Evolutionary conservation across 176 grass and related monocot genomes (phyloP), one percentile per base, ranked within the genome.

Genomic region (Rhynchospora breviuscula): DNA sequence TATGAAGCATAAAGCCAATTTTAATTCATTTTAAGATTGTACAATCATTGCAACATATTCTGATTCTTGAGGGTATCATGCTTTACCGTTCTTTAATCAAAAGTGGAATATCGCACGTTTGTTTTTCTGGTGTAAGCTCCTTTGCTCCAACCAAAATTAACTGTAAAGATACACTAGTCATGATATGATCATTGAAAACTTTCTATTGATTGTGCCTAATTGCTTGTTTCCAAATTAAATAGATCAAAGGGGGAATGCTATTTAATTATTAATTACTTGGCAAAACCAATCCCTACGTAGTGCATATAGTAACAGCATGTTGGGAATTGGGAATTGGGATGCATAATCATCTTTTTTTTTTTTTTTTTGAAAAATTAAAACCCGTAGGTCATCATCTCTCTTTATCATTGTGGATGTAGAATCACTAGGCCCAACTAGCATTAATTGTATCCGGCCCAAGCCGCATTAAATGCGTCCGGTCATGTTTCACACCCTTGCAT

Each of bases 391-490:
- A 12, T 33, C 11, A 64, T 64, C 10, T 66, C 23, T 66, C 63
- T 29, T 23, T 13, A 66, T 66, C 63, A 66, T 29, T 22, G 63
- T 66, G 25, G 18, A 46, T 46, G 47, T 10, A 21, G 46, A 52
- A 26, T 52, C 70, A 74, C n/a, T 74, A 11, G 21, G 47, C 72
- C 47, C 72, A 76, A 76, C 22, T 5, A 76, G 12, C 72, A 76
- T 76, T 76, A 54, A 76, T 3, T 68, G 19, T 53, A 8, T 29
- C 72, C 48, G 11, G 72, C 48, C 72, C 72, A 76, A 76, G 48
- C 12, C 52, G 11, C 72, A 76, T 76, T 76, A 26, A 76, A 76
- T 76, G 72, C 6, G 48, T 54, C 48, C 48, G 72, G 48, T 76
- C 48, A 76, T 6, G 46, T 52, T 54, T 76, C 72, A 54, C 49